These are phyloP conservation scores for Loxodes magnus DNA, from an alignment of 73 alveolate species.

Conservation along the genomic window DNA sequence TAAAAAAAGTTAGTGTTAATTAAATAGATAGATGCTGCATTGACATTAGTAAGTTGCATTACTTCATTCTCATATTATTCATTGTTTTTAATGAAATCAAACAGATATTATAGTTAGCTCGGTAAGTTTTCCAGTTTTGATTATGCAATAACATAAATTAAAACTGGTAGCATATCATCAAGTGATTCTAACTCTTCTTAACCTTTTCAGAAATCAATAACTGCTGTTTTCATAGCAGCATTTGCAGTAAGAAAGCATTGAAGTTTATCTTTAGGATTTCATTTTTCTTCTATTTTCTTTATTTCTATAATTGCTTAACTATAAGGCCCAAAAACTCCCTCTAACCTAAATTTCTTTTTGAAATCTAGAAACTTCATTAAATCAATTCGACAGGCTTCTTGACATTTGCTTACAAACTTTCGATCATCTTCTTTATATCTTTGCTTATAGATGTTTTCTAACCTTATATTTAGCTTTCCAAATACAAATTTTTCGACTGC, in stretches of 20 bases:
- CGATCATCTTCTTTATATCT: neutral
- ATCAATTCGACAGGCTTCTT: no score
- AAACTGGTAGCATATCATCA: neutral
- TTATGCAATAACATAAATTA: neutral
- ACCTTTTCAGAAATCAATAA: constrained; percentile 4
- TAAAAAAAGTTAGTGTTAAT: no score
- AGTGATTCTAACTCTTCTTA: neutral
- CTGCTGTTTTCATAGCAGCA: constrained; percentile 1
- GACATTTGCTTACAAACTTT: neutral
- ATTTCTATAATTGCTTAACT: neutral
- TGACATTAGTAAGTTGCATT: no score
- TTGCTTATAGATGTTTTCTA: neutral
- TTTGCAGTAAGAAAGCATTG: constrained; percentile 1
- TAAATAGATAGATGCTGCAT: no score
- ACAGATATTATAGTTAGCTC: no score
- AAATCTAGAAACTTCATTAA: neutral
- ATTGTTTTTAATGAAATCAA: no score
- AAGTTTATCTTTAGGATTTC: constrained; percentile 6
- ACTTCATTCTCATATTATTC: no score
- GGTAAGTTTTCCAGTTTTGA: neutral
- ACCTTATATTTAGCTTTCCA: neutral
- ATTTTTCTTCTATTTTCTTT: neutral
- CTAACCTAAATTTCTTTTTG: neutral
- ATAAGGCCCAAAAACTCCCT: neutral
- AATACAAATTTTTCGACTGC: constrained; percentile 8